Evolutionary conservation across 768 basidiomycete genomes (phyloP), one percentile per base, ranked within the genome.

Genomic region (Lactarius vividus): DNA sequence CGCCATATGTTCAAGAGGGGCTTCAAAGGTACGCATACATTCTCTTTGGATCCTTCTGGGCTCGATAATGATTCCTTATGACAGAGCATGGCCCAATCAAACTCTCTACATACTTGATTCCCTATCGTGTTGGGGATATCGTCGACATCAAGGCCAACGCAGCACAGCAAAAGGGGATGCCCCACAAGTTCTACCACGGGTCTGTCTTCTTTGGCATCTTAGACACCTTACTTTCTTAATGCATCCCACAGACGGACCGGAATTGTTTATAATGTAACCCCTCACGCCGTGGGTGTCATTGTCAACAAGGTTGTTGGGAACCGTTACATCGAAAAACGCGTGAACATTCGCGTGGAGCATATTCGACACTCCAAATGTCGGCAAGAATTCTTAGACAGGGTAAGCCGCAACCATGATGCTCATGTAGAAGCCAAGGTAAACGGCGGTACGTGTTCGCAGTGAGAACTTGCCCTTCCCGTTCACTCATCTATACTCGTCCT

Each of bases 121-220:
- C 88, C 82, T 99, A 91, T 87, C 87, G 87, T 71, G 87, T 98
- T 71, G 97, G 97, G 69, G 97, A 99, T 77, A 97, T 98, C 73
- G 97, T 99, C 73, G 97, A 99, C 82, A 98, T 99, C 86, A 98
- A 97, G 84, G 96, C 96, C 72, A 98, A 99, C 76, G 87, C 96
- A 66, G 93, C 97, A 53, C 92, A 97, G 80, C 97, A 99, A 88
- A 96, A 96, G 90, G 97, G 97, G 79, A 97, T 98, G 94, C 96
- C 96, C 78, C 96, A 98, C 85, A 98, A 98, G 81, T 96, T 85
- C 86, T 95, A 95, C 84, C 94, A 95, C 73, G 94, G 92, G 94
- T 95, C 70, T 72, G 93, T 87, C 40, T 54, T 52, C 31, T 18
- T 49, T 46, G 40, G n/a, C 39, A 26, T 42, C 33, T 35, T 11